A percentile compares a stretch with the other conserved stretches of the same genome.
These are phyloP conservation scores for Penicillium subrubescens DNA, from an alignment of 495 filamentous ascomycete species.

Conservation along the genomic window DNA sequence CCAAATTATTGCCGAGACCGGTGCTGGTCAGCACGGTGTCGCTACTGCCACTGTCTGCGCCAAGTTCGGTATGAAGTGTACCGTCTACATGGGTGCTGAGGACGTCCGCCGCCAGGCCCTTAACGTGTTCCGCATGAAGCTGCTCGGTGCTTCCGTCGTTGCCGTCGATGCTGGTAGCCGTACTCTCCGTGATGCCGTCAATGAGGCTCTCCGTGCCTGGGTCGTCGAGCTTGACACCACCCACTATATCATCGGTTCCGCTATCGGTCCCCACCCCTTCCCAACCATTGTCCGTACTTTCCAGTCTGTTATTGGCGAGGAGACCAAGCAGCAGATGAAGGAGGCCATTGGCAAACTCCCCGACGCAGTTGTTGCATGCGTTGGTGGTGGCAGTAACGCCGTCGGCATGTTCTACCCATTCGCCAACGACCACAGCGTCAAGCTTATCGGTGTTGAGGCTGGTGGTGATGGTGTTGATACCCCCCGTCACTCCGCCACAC, in stretches of 20 bases:
- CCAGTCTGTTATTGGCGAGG: conserved; percentile 90
- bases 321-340: conserved; percentile 88
- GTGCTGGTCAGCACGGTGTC: conserved; percentile 95
- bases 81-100: conserved; percentile 94
- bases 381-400: conserved; percentile 90
- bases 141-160: conserved; percentile 87
- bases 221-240: conserved; percentile 86
- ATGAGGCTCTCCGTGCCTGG: conserved; percentile 90
- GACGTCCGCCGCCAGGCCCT: conserved; percentile 94
- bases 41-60: conserved; percentile 94
- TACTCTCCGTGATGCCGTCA: conserved; percentile 91
- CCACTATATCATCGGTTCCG: conserved; percentile 95
- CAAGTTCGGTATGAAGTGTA: conserved; percentile 95
- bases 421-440: conserved; percentile 78
- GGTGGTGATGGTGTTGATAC: conserved; percentile 96
- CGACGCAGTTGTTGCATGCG: conserved; percentile 94
- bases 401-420: conserved; percentile 98
- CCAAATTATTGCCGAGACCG: conserved; percentile 96
- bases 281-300: conserved; percentile 96
- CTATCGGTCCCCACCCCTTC: conserved; percentile 95
- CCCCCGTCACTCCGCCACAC: conserved; percentile 80
- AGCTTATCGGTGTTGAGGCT: conserved; percentile 91
- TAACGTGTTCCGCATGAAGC: conserved; percentile 94
- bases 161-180: conserved; percentile 83
- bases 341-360: conserved; percentile 82